Conservation (phyloP, 2,329 filamentous ascomycete species). For the Fusarium albosuccineum region DNA sequence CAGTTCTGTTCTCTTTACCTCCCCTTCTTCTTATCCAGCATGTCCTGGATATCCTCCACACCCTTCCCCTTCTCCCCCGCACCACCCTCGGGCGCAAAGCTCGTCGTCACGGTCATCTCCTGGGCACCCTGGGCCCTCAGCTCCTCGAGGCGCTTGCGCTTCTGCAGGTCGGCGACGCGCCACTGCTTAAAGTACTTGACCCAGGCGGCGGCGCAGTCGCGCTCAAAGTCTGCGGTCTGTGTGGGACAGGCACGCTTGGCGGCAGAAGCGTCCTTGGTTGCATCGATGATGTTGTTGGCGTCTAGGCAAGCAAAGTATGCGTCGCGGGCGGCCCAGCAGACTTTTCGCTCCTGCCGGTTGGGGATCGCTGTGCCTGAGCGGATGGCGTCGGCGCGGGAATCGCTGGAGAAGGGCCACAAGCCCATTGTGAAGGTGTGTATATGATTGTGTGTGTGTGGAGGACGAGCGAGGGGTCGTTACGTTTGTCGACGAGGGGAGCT, state of each 20-base stretch:
- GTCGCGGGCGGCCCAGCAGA: conserved; percentile 93
- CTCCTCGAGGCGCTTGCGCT: conserved; percentile 81
- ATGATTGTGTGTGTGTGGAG: conserved; percentile 2
- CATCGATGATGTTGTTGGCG: conserved; percentile 82
- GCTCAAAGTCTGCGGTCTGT: conserved; percentile 74
- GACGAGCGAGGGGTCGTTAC: not conserved
- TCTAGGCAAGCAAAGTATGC: conserved; percentile 91
- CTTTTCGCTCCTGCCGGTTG: conserved; percentile 82
- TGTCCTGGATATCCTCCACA: conserved; percentile 55
- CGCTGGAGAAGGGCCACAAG: conserved; percentile 60
- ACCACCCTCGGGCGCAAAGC: conserved; percentile 53
- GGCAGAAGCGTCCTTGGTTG: conserved; percentile 58
- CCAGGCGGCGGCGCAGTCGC: conserved; percentile 91
- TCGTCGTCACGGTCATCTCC: conserved; percentile 63
- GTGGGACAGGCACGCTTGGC: conserved; percentile 55
- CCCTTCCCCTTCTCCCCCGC: conserved; percentile 49
- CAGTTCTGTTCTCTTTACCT: conserved; percentile 30
- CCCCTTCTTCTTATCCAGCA: conserved; percentile 54
- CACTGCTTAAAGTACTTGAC: conserved; percentile 99
- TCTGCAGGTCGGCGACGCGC: conserved; percentile 91
- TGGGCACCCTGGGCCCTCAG: conserved; percentile 80
- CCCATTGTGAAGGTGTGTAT: conserved; percentile 57
- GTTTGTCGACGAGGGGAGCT: conserved; percentile 6
- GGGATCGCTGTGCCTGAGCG: conserved; percentile 77
- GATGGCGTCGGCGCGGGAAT: conserved; percentile 65